These are phyloP conservation scores for Cystobasidiopsis lactophilus DNA, from an alignment of 768 basidiomycete species.

Conservation along the genomic window DNA sequence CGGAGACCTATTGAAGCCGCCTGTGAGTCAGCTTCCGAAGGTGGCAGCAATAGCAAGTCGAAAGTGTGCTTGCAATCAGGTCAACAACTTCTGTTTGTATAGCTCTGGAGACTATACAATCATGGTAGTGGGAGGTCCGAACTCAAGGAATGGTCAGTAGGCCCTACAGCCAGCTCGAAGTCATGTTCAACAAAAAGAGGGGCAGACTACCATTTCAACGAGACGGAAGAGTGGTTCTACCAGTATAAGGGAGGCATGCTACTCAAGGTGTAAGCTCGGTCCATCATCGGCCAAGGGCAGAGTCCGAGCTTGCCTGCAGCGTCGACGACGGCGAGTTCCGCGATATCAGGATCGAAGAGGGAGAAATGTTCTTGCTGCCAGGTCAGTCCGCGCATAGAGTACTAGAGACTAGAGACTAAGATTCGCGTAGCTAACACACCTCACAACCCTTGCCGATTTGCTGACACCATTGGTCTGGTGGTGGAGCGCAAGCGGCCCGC, in stretches of 20 bases:
- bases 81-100: slow-evolving; percentile 74
- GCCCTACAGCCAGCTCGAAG: neutral
- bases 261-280: slow-evolving; percentile 46
- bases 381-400: slow-evolving; percentile 31
- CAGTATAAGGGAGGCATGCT: slow-evolving; percentile 88
- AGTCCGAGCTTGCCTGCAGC: slow-evolving; percentile 9
- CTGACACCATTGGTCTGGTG: slow-evolving; percentile 75
- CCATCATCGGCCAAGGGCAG: neutral
- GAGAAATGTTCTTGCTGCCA: slow-evolving; percentile 88
- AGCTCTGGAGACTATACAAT: slow-evolving; percentile 65
- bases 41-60: too few relatives aligned
- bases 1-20: slow-evolving; percentile 54
- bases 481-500: slow-evolving; percentile 63
- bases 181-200: too few relatives aligned
- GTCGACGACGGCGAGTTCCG: slow-evolving; percentile 48
- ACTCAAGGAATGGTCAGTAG: slow-evolving; percentile 41
- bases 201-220: slow-evolving; percentile 76
- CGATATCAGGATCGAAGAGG: slow-evolving; percentile 77
- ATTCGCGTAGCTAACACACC: slow-evolving; percentile 57
- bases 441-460: slow-evolving; percentile 81
- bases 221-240: slow-evolving; percentile 99
- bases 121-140: slow-evolving; percentile 95
- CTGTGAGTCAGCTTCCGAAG: slow-evolving; percentile 22
- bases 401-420: neutral
- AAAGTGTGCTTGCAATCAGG: slow-evolving; percentile 19